phyloP scores from a whole-genome alignment of 176 grass and related monocot genomes.

The Saccharum officinarum region DNA sequence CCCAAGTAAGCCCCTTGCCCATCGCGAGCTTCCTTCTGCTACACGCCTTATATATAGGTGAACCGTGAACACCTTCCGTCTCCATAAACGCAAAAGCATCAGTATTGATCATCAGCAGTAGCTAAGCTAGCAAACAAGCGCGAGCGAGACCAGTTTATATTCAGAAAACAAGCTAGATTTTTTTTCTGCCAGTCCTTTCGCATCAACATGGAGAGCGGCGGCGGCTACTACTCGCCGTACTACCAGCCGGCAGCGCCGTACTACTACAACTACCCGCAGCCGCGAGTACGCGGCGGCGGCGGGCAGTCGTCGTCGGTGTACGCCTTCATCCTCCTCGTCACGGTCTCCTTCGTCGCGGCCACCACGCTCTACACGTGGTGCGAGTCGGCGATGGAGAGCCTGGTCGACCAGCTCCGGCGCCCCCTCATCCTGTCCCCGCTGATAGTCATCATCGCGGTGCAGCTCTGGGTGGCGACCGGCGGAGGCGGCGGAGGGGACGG shows the following conservation, averaged over 20 bases:
- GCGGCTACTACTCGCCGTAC: conserved; percentile 40
- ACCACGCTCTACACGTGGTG: conserved; percentile 53
- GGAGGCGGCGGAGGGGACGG: neutral
- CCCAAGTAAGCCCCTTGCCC: conserved; percentile 39
- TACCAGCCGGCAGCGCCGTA: conserved; percentile 39
- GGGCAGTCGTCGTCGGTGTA: conserved; percentile 30
- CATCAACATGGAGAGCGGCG: conserved; percentile 33
- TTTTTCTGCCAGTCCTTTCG: neutral
- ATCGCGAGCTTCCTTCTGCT: neutral
- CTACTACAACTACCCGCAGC: conserved; percentile 40
- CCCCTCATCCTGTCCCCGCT: conserved; percentile 68
- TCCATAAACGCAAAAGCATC: conserved; percentile 3
- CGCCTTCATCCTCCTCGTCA: conserved; percentile 61
- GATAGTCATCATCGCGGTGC: conserved; percentile 64
- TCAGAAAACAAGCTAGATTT: neutral
- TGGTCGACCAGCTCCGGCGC: conserved; percentile 47
- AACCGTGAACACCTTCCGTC: neutral
- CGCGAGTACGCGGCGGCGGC: neutral
- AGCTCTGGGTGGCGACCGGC: conserved; percentile 47
- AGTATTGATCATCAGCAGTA: neutral
- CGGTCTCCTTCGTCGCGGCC: conserved; percentile 41
- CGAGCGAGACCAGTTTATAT: neutral
- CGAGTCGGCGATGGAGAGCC: conserved; percentile 56
- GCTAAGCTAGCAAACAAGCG: neutral
- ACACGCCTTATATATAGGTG: neutral